Evolutionary conservation across 2,329 filamentous ascomycete species (phyloP).

Genomic region (Colletotrichum melonis): DNA sequence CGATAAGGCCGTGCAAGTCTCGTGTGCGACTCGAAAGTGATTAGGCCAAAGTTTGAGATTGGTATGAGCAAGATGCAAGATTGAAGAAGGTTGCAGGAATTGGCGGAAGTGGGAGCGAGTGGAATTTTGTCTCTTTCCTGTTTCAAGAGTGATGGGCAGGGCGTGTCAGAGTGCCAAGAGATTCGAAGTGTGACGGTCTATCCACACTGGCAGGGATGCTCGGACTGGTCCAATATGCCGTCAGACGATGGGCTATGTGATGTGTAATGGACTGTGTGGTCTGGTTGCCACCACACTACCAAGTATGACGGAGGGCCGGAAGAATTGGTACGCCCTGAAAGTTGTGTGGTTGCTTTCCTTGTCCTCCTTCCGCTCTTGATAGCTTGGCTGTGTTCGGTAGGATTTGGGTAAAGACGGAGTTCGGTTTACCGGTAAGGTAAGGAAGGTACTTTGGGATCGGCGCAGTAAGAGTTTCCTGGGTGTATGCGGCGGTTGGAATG

Average conservation of each 20-base stretch:
- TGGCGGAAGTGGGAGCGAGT: constrained; percentile 7
- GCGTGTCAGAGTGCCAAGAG: constrained; percentile 27
- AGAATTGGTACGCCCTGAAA: not conserved
- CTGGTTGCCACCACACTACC: constrained; percentile 23
- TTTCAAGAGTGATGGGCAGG: constrained; percentile 17
- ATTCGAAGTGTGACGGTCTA: not conserved
- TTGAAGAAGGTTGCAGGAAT: not conserved
- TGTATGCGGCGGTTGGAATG: constrained; percentile 2
- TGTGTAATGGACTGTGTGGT: constrained; percentile 18
- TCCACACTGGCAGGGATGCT: constrained; percentile 24
- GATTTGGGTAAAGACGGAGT: not conserved
- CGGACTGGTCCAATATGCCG: constrained; percentile 6
- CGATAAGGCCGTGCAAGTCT: not conserved
- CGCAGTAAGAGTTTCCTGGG: not conserved
- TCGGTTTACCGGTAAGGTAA: not conserved
- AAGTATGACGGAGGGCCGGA: constrained; percentile 3
- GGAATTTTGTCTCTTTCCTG: constrained; percentile 28
- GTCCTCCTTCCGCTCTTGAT: not conserved
- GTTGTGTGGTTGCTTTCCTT: not conserved
- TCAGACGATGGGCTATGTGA: constrained; percentile 23
- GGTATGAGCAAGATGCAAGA: not conserved
- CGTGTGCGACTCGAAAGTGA: not conserved
- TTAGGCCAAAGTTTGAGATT: not conserved
- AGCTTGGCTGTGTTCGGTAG: not conserved
- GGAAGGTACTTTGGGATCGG: not conserved